Conservation (phyloP, 345 rosid genomes). For the Hypericum androsaemum region DNA sequence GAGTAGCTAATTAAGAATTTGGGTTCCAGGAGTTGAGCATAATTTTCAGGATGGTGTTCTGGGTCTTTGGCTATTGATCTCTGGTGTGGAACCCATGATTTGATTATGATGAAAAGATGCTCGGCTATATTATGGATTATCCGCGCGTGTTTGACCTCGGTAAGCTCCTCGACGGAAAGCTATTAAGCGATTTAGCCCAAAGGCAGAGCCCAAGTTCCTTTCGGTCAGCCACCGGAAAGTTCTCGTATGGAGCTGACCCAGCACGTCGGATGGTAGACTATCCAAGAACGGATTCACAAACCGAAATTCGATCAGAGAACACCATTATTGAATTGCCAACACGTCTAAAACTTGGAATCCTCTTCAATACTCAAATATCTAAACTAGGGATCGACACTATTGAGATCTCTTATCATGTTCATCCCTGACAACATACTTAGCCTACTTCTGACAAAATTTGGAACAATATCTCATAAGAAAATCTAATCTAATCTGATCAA, state of each 20-base stretch:
- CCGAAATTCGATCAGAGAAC: too few species aligned
- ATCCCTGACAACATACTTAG: slow-evolving; percentile 22
- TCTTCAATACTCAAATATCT: too few species aligned
- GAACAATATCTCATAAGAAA: slow-evolving; percentile 1
- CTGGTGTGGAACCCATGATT: slow-evolving; percentile 99
- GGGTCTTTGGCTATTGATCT: slow-evolving; percentile 98
- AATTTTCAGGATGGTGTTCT: slow-evolving; percentile 62
- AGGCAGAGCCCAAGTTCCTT: too few species aligned
- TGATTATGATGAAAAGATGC: slow-evolving; percentile 67
- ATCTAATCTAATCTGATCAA: too few species aligned
- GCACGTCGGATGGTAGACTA: too few species aligned
- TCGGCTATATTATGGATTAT: slow-evolving; percentile 79
- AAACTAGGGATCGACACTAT: slow-evolving; percentile 29
- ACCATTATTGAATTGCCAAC: too few species aligned
- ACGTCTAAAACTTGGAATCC: too few species aligned
- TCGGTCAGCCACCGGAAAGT: too few species aligned
- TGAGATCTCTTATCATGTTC: slow-evolving; percentile 27
- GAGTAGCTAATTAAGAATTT: too few species aligned
- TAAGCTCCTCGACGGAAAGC: slow-evolving; percentile 25
- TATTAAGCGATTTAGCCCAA: too few species aligned
- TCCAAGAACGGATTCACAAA: too few species aligned
- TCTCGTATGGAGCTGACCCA: too few species aligned
- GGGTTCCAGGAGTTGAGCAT: background rate
- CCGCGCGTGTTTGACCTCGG: slow-evolving; percentile 96
- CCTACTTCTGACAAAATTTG: slow-evolving; percentile 37